These are phyloP conservation scores for Pythium myriotylum DNA, from an alignment of 352 stramenopile genomes.

Conservation along the genomic window DNA sequence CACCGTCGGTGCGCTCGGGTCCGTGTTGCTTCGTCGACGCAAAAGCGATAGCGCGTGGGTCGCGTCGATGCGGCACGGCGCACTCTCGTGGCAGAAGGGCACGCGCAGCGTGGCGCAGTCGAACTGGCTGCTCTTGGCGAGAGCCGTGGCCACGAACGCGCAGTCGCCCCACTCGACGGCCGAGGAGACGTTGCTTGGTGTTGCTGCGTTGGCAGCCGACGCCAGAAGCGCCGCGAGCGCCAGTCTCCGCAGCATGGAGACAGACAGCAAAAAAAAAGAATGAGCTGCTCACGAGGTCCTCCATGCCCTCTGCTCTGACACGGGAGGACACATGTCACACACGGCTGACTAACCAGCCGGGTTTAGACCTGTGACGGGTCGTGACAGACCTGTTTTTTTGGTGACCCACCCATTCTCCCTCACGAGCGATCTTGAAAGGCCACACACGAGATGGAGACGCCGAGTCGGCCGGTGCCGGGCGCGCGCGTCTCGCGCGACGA, in stretches of 20 bases:
- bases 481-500: slow-evolving; percentile 57
- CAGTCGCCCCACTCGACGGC: neutral
- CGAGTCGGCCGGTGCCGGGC: neutral
- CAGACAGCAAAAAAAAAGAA: neutral
- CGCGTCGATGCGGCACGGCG: neutral
- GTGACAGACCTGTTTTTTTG: too few species aligned
- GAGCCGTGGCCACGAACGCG: neutral
- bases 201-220: neutral
- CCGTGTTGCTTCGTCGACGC: neutral
- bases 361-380: too few species aligned
- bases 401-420: too few species aligned
- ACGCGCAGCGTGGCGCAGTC: slow-evolving; percentile 3
- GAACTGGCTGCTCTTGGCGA: neutral
- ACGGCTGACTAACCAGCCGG: too few species aligned
- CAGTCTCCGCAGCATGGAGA: neutral
- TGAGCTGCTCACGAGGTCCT: neutral
- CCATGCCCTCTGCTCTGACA: too few species aligned
- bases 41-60: neutral
- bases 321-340: too few species aligned
- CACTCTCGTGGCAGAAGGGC: slow-evolving; percentile 2
- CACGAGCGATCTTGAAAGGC: slow-evolving; percentile 25
- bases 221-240: neutral
- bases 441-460: neutral
- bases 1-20: neutral
- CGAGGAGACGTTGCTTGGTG: neutral